Evolutionary conservation across 2,329 filamentous ascomycete species (phyloP), one percentile per base, ranked within the genome.

Genomic region (Aspergillus fumigatiaffinis): DNA sequence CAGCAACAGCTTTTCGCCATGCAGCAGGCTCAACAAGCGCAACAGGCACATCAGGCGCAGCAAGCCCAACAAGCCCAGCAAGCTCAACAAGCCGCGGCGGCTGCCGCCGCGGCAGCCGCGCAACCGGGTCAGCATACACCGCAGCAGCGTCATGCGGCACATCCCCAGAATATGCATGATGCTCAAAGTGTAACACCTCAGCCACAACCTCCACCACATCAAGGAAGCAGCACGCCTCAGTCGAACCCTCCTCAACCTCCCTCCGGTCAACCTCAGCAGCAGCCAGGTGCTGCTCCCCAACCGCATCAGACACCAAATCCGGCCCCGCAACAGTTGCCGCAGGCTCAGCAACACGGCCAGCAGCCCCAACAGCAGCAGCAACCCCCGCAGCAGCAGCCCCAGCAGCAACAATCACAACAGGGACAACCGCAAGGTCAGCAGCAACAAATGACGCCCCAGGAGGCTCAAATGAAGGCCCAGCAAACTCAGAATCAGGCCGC

Each of bases 121-220:
- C 71, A 77, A 60, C 73, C 65, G 60, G 70, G 64, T 64, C 71
- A 74, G 54, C 72, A 70, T 28, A 78, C 67, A 14, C 71, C 75
- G n/a, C 76, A 76, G 44, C 76, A 77, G 52, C 72, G 76, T 47
- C 63, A 71, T 42, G 72, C 72, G 4, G 67, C 72, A 42, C 77
- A 78, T 59, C 71, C 76, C 42, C 77, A 76, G 58, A 73, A 65
- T 55, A 72, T 78, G 60, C 74, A 76, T 48, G 74, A 77, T 52
- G 67, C 68, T 14, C 75, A 76, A 56, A 73, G 69, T 50, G 74
- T 70, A 3, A 76, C 76, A 44, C 74, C 76, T 20, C 76, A 77
- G 61, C 76, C 77, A n/a, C 76, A 78, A 62, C 72, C 69, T 3
- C 75, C 70, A 14, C 71, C 71, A 29, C 70, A 73, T 41, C 73